Base-by-base conservation (phyloP, 2,329 filamentous ascomycete genomes). In the Cordyceps tenuipes region DNA sequence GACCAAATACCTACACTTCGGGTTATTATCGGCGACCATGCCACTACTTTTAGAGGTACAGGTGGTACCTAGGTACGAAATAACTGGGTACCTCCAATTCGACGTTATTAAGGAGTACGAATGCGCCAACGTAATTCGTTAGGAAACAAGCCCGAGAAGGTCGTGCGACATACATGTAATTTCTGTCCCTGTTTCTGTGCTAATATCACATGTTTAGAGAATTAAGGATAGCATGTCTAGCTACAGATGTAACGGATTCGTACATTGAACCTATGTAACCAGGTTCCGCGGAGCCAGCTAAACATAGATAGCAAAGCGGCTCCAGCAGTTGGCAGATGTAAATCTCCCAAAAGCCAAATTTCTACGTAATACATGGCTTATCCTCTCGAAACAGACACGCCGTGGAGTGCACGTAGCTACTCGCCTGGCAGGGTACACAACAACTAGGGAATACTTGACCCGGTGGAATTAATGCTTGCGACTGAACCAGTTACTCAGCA, bases 401-500 rank as follows among this genome's bases (percentile, higher is more conserved):
- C 34, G 23, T 52, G 31, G 58, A 43, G 43, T 41, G 29, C 19
- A 50, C 51, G 41, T 13, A 21, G 41, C 29, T 36, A 34, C 12
- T 46, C 17, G 26, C 48, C 48, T 41, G 36, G 48, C 29, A 52
- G 26, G 51, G 41, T n/a, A 36, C 55, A 34, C 55, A 50, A 31
- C 47, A 57, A 10, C 23, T 23, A 26, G 56, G 47, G n/a, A 15
- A 59, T 59, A 59, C 56, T 59, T 59, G 48, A 59, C 48, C 56
- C 36, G 29, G n/a, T 39, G 48, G 51, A 39, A 52, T 26, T 36
- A 29, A 19, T 8, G n/a, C 7, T 17, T 47, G 34, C 21, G 56
- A 52, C 56, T 36, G 43, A 8, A 19, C 54, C 55, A 61, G 62
- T 69, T 79, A 87, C 77, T 97, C 94, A 69, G 92, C 93, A 71